These are phyloP conservation scores for Petunia hybrid DNA, from an alignment of 305 asterid genomes.

Conservation along the genomic window DNA sequence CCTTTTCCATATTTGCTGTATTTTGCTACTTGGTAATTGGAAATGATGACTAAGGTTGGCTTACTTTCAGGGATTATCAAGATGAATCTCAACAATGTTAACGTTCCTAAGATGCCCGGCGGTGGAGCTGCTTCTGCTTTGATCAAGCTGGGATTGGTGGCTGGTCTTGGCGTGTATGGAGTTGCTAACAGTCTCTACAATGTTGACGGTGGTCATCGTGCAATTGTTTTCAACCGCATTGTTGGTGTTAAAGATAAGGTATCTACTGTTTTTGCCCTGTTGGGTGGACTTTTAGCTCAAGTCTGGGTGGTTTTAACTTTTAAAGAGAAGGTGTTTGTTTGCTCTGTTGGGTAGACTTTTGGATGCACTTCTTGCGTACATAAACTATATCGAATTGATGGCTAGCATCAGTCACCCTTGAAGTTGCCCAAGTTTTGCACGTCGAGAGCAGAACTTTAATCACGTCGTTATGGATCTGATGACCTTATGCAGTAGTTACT, in stretches of 20 bases:
- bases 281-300: neutral
- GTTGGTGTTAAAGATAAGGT: constrained; percentile 88
- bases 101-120: constrained; percentile 83
- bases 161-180: constrained; percentile 81
- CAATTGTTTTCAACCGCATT: constrained; percentile 91
- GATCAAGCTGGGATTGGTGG: constrained; percentile 66
- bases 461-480: neutral
- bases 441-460: neutral
- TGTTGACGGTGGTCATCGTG: constrained; percentile 97
- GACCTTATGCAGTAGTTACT: neutral
- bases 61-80: constrained; percentile 49
- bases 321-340: neutral
- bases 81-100: constrained; percentile 74
- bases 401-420: neutral
- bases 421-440: neutral
- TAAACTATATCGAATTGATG: neutral
- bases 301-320: neutral
- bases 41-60: constrained; percentile 26
- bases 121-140: constrained; percentile 76
- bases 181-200: constrained; percentile 87
- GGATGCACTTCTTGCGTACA: neutral
- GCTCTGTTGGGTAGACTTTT: neutral
- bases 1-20: neutral
- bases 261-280: constrained; percentile 14
- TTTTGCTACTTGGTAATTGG: neutral